These are phyloP conservation scores for Thermothielavioides terrestris DNA, from an alignment of 495 filamentous ascomycete species.

Conservation along the genomic window DNA sequence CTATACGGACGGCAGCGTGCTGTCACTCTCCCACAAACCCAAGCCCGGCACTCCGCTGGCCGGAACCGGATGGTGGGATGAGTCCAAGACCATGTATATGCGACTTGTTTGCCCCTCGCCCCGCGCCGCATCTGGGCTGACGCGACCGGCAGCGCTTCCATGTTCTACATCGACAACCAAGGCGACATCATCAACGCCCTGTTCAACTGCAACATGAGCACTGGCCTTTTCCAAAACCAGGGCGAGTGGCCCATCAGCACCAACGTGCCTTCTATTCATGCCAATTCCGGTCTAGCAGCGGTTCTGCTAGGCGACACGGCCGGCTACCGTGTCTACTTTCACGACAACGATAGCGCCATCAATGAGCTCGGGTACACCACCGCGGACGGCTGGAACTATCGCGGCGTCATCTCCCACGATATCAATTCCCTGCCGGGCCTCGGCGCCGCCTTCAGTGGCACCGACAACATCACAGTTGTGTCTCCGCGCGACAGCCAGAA, in stretches of 20 bases:
- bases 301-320: slow-evolving; percentile 21
- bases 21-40: slow-evolving; percentile 17
- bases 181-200: slow-evolving; percentile 22
- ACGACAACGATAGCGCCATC: slow-evolving; percentile 23
- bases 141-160: slow-evolving; percentile 17
- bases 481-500: slow-evolving; percentile 20
- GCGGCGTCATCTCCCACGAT: slow-evolving; percentile 22
- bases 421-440: slow-evolving; percentile 17
- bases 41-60: slow-evolving; percentile 29
- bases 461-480: slow-evolving; percentile 26
- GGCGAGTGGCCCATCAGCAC: slow-evolving; percentile 22
- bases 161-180: slow-evolving; percentile 22
- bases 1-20: slow-evolving; percentile 11
- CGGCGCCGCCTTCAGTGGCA: slow-evolving; percentile 16
- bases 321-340: slow-evolving; percentile 32
- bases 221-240: slow-evolving; percentile 18
- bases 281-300: slow-evolving; percentile 22
- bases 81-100: slow-evolving; percentile 16
- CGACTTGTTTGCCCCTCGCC: neutral
- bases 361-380: slow-evolving; percentile 23
- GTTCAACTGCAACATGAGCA: slow-evolving; percentile 26
- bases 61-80: slow-evolving; percentile 25
- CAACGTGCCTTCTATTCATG: slow-evolving; percentile 10
- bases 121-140: neutral
- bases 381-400: slow-evolving; percentile 16